Base-by-base conservation (phyloP, 768 basidiomycete genomes). In the Polyporus arcularius region DNA sequence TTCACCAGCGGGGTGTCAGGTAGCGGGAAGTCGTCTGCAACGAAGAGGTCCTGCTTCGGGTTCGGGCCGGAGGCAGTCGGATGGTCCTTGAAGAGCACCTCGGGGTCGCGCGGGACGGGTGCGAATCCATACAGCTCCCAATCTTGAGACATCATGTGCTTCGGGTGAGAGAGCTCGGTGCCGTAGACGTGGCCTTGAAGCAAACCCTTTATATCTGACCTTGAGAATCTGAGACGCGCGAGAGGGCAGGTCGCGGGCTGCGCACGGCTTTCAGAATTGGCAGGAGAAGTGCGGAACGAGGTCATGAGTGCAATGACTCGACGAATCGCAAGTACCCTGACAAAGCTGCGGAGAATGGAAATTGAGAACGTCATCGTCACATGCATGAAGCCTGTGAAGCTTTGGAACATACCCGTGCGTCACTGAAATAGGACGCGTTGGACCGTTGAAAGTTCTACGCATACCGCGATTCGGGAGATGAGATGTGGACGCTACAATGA, bases 31-130 rank as follows among this genome's bases (percentile, higher is more conserved):
- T 81, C 78, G 1, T 67, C 62, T 41, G 74, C 74, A 12, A 64
- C 70, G 70, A 77, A 77, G 4, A 66, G 57, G 56, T 79, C 79
- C 55, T 79, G 77, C 65, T 80, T 75, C 28, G 80, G 76, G 55
- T 73, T 68, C 58, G 73, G 70, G 3, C 79, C 77, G 51, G 71
- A 73, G 28, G 78, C 78, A 12, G 79, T 80, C 28, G 78, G 78
- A 57, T 80, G 78, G 30, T 74, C 73, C 32, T 74, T 73, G 66
- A 83, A 80, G n/a, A 84, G 73, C 8, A 79, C 71, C 16, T 79
- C 80, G 9, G 81, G 79, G 64, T 82, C 78, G 55, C 81, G 74
- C 14, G 79, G 73, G 42, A 83, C 79, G 40, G 81, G 76, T 3
- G 76, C 78, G 61, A 80, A 83, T 12, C 82, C 82, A 60, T 81